Evolutionary conservation across 495 filamentous ascomycete species (phyloP).

Genomic region (Penicillium parvum): DNA sequence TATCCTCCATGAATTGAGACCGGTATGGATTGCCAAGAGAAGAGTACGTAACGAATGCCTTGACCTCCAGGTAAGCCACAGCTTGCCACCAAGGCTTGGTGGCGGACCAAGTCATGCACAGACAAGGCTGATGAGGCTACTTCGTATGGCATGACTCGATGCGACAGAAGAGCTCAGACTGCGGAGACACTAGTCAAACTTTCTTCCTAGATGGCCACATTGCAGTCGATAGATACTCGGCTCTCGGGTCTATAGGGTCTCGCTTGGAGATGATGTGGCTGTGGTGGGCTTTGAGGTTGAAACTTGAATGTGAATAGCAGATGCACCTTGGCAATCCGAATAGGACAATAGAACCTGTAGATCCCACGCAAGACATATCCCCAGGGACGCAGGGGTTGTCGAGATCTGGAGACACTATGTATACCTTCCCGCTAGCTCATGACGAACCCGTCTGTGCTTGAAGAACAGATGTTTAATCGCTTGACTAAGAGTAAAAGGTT

Average conservation of each 20-base stretch:
- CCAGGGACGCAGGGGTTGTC: constrained; percentile 22
- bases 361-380: constrained; percentile 19
- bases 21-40: constrained; percentile 7
- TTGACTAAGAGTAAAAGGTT: no score
- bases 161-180: constrained; percentile 14
- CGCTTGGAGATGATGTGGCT: neutral
- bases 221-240: neutral
- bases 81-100: constrained; percentile 12
- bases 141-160: constrained; percentile 20
- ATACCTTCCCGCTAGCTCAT: constrained; percentile 12
- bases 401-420: constrained; percentile 7
- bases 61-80: constrained; percentile 13
- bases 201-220: constrained; percentile 5
- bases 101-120: constrained; percentile 9
- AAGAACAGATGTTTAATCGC: no score
- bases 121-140: constrained; percentile 7
- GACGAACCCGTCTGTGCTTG: constrained; percentile 19
- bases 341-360: neutral
- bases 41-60: constrained; percentile 12
- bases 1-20: neutral
- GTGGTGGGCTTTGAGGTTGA: neutral
- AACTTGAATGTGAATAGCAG: neutral
- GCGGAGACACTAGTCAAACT: constrained; percentile 14
- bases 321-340: constrained; percentile 11
- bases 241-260: neutral